Evolutionary conservation across 768 basidiomycete species (phyloP).

Genomic region (Phylloporus sp.): DNA sequence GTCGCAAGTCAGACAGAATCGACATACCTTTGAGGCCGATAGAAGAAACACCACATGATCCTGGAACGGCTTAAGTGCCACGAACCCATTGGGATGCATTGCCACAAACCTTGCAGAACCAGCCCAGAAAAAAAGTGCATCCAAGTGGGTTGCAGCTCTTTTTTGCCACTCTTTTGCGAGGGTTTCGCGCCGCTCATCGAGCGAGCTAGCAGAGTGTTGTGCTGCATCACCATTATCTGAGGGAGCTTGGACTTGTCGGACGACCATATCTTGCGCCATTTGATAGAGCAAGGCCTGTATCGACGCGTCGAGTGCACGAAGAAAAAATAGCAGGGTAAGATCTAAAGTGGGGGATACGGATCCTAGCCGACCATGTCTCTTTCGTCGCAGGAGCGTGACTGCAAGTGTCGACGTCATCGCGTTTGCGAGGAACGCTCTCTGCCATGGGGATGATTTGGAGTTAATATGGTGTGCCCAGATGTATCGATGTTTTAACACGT

Average conservation of each 20-base stretch:
- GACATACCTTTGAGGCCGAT: conserved; percentile 62
- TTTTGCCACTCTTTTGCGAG: conserved; percentile 28
- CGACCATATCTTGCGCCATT: conserved; percentile 9
- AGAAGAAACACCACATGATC: conserved; percentile 90
- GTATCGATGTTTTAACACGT: conserved; percentile 11
- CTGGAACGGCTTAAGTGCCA: conserved; percentile 32
- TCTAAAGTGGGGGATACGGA: conserved; percentile 56
- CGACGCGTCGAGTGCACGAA: conserved; percentile 63
- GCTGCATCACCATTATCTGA: not conserved
- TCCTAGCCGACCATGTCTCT: conserved; percentile 26
- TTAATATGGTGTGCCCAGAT: not conserved
- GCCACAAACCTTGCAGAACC: conserved; percentile 64
- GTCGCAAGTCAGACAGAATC: not conserved
- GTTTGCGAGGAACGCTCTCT: conserved; percentile 59
- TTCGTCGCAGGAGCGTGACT: conserved; percentile 53
- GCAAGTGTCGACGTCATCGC: conserved; percentile 53
- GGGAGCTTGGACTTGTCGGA: not conserved
- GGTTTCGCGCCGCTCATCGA: conserved; percentile 19
- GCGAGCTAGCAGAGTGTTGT: not conserved
- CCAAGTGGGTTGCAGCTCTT: conserved; percentile 46
- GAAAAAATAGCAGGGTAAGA: conserved; percentile 62
- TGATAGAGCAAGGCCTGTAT: conserved; percentile 49
- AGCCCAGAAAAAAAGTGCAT: conserved; percentile 73
- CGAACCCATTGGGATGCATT: not conserved
- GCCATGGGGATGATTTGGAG: conserved; percentile 35